Evolutionary conservation across 1,284 basidiomycete genomes (phyloP).

Genomic region (Leccinum pachyderme): DNA sequence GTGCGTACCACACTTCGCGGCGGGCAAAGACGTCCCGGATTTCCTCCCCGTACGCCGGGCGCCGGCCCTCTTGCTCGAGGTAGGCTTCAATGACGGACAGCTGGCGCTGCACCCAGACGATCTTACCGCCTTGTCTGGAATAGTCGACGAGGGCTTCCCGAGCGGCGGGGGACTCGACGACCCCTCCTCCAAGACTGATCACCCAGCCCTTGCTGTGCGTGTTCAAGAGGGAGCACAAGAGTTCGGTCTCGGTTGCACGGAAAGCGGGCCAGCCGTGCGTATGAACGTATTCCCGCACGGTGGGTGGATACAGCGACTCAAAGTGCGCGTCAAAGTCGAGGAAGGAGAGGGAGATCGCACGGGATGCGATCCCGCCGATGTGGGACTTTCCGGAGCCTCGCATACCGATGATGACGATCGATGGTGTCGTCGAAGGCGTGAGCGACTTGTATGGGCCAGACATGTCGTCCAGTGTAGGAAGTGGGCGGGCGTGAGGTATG

Average conservation of each 20-base stretch:
- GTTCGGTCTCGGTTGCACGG: conserved; percentile 58
- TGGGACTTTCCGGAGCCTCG: conserved; percentile 95
- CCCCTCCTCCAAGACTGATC: conserved; percentile 92
- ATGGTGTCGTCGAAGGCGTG: conserved; percentile 22
- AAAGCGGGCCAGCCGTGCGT: conserved; percentile 78
- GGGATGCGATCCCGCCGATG: conserved; percentile 79
- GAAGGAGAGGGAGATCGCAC: conserved; percentile 73
- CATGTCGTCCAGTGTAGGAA: conserved; percentile 35
- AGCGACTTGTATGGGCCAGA: conserved; percentile 31
- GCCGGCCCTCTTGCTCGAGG: conserved; percentile 71
- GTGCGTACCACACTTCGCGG: conserved; percentile 85
- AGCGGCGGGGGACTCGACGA: conserved; percentile 84
- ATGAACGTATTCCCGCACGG: conserved; percentile 78
- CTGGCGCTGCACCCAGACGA: conserved; percentile 73
- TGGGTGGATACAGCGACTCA: conserved; percentile 59
- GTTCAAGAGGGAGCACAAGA: conserved; percentile 61
- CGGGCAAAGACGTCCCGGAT: conserved; percentile 82
- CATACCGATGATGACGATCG: conserved; percentile 90
- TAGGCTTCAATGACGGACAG: conserved; percentile 75
- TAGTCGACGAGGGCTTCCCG: conserved; percentile 73
- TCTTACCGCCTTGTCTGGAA: conserved; percentile 50
- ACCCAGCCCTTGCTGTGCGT: conserved; percentile 64
- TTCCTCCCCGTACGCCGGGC: conserved; percentile 87
- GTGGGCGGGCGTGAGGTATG: conserved; percentile 45
- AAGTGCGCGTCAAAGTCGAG: conserved; percentile 86